Conservation (phyloP, 192 early-diverging fungal genomes). For the Haplosporangium gracile region DNA sequence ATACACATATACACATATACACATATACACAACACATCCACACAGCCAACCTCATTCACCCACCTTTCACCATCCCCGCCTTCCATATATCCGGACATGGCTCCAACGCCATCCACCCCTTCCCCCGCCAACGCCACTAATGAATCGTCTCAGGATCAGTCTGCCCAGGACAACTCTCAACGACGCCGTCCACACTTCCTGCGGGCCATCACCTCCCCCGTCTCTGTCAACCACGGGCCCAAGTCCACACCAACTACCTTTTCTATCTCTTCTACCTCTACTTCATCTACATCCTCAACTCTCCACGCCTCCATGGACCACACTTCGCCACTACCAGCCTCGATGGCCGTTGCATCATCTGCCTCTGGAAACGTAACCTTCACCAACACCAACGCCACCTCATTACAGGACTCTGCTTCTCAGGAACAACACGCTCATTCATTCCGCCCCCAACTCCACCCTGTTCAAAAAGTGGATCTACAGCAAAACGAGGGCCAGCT, state of each 20-base stretch:
- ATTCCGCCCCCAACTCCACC: slow-evolving; percentile 15
- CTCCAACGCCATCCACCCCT: slow-evolving; percentile 26
- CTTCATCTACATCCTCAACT: background rate
- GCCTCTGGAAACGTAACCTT: background rate
- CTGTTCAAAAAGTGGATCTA: slow-evolving; percentile 2
- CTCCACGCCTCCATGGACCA: slow-evolving; percentile 6
- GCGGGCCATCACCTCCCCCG: slow-evolving; percentile 41
- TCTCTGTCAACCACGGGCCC: background rate
- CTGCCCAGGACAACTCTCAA: slow-evolving; percentile 15
- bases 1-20: background rate
- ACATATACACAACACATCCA: background rate
- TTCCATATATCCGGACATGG: slow-evolving; percentile 11
- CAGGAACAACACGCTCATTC: slow-evolving; percentile 6
- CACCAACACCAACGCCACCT: background rate
- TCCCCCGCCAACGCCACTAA: slow-evolving; percentile 1
- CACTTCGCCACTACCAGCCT: background rate
- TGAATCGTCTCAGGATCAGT: slow-evolving; percentile 12
- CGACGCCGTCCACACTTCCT: slow-evolving; percentile 31
- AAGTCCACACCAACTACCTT: slow-evolving; percentile 2
- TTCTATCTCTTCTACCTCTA: background rate
- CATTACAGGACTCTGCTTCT: background rate
- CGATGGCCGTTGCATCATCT: background rate
- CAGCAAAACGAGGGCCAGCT: slow-evolving; percentile 2
- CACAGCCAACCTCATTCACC: too few relatives aligned
- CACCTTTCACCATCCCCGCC: background rate